Base-by-base conservation (phyloP, 1,284 basidiomycete genomes). In the Tilletia setariae region DNA sequence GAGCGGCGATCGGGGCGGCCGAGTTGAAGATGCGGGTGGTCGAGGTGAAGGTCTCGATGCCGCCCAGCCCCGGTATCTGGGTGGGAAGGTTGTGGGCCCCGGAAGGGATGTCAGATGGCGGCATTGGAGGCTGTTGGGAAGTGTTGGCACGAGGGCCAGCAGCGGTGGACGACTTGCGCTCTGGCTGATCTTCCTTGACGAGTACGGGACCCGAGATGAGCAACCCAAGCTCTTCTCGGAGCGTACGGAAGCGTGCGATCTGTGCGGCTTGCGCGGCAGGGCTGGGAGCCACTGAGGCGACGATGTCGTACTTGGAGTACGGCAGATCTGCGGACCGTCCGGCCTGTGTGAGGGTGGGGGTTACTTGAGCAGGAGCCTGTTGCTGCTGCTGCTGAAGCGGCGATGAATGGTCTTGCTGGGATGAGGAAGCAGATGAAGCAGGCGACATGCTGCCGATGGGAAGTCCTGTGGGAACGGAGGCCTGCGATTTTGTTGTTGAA, bases 11-110 rank as follows among this genome's bases (percentile, higher is more conserved):
- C 3, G 56, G 56, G 3, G 56, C 56, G 30, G 56, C 56, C 19
- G 15, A 19, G 56, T 61, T 61, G 56, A 61, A 61, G 28, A 61
- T 61, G 23, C 56, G 56, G 16, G 56, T 61, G 11, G 51, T 25
- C 15, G 51, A 56, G 6, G 25, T 15, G 21, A 56, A 56, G 21
- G 51, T 56, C 25, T 56, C 51, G 35, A 40, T 40, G 35, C 35
- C 35, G 35, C 6, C 4, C 35, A 40, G 35, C 6, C 35, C 35
- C 11, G 35, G 35, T 4, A 40, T 40, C 11, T 40, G 35, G 11
- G 35, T 40, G 11, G 35, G 35, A 4, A 40, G 6, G 35, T 11
- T 11, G 35, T 40, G 35, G 35, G 35, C 35, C 35, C 35, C 35
- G 35, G 35, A 11, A 6, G 35, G 6, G 35, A 40, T 40, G 4